Evolutionary conservation across 352 stramenopile species (phyloP), one percentile per base, ranked within the genome.

Genomic region (Pythium vanterpoolii): DNA sequence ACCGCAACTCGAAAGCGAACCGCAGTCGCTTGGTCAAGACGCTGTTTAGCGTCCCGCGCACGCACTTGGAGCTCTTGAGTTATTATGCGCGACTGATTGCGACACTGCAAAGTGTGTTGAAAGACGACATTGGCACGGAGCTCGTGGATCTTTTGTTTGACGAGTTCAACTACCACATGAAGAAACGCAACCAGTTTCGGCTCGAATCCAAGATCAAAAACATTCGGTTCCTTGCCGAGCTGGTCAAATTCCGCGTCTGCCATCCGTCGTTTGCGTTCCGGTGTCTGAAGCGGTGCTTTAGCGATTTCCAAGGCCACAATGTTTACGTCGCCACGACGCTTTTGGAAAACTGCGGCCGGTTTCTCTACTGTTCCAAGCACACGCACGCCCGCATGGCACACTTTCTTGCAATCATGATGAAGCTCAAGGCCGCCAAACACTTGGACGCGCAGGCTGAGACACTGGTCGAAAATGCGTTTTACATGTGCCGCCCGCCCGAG

Each of bases 211-310:
- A 98, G 61, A 82, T 98, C 54, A 95, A 96, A 61, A 99, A 98
- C 69, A 97, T 96, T 24, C 79, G 95, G 6, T 99, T 98, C 51
- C 78, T 99, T 19, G 93, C 89, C 0, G 97, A 99, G 72, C 68
- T 99, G 0, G 95, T 98, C 14, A 99, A 99, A 62, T 99, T 99
- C 54, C 83, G 88, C 45, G 82, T 98, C 13, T 97, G 95, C 31
- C 95, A 96, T 38, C 96, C 97, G 5, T 97, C 98, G 31, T 86
- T 98, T 19, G 89, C 88, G 30, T 96, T 99, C 44, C 84, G 90
- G 23, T 98, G 94, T 49, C 74, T 98, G 10, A 90, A 96, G 62
- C 82, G 89, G 44, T 99, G 96, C 69, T 90, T 99, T 36, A 70
- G 90, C 55, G 96, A 99, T 64, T 99, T 99, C 66, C 89, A 88